These are phyloP conservation scores for Jamesozyma gamospora DNA, from an alignment of 805 yeast species.

Conservation along the genomic window DNA sequence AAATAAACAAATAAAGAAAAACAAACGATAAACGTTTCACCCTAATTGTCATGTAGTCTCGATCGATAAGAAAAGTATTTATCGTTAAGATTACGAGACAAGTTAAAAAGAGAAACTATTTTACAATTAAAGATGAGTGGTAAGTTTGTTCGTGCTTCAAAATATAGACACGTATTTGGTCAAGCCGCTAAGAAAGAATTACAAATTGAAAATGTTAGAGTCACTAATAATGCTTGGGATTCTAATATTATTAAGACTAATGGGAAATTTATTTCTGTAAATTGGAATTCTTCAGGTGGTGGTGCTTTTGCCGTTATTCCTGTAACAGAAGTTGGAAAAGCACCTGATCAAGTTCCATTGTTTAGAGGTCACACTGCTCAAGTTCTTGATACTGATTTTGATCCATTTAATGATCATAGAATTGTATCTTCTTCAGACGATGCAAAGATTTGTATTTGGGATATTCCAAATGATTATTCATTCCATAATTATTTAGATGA, in stretches of 20 bases:
- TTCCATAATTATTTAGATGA: slow-evolving; percentile 48
- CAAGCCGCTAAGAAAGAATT: slow-evolving; percentile 56
- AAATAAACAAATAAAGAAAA: too few relatives aligned
- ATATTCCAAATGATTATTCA: slow-evolving; percentile 72
- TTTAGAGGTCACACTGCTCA: slow-evolving; percentile 95
- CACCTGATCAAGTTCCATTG: slow-evolving; percentile 86
- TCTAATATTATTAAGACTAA: slow-evolving; percentile 81
- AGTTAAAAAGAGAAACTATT: too few relatives aligned
- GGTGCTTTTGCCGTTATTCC: slow-evolving; percentile 97
- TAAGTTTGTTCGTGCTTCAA: slow-evolving; percentile 90
- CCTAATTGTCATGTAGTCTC: too few relatives aligned
- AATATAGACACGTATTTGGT: slow-evolving; percentile 92
- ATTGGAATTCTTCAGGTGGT: slow-evolving; percentile 94
- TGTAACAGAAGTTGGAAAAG: slow-evolving; percentile 72
- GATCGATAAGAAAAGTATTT: too few relatives aligned
- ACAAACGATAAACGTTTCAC: too few relatives aligned
- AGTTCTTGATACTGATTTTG: slow-evolving; percentile 90
- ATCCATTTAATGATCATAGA: slow-evolving; percentile 73
- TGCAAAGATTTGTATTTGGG: slow-evolving; percentile 76
- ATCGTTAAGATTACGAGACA: too few relatives aligned
- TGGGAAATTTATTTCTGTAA: slow-evolving; percentile 75
- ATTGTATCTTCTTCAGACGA: slow-evolving; percentile 78
- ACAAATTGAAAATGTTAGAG: slow-evolving; percentile 43
- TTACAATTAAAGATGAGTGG: slow-evolving; percentile 54
- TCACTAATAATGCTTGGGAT: slow-evolving; percentile 93